phyloP scores from a whole-genome alignment of 768 basidiomycete species.

The Glaciozyma martinii region DNA sequence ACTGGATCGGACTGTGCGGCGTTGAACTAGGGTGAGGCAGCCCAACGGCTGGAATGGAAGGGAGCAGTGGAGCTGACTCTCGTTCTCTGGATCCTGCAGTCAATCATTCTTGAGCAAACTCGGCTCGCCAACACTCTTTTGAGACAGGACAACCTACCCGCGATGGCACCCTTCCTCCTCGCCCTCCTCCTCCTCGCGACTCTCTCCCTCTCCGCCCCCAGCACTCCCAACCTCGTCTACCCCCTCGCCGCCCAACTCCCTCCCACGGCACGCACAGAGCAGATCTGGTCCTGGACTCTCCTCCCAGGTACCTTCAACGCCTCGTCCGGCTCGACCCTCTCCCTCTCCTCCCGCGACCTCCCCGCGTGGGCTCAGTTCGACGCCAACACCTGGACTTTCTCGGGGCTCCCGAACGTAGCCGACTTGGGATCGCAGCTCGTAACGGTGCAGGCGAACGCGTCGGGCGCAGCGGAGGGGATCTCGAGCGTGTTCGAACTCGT shows the following conservation, averaged over 20 bases:
- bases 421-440: conserved; percentile 60
- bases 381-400: conserved; percentile 51
- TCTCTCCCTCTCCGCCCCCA: neutral
- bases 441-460: conserved; percentile 51
- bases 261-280: conserved; percentile 58
- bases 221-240: conserved; percentile 43
- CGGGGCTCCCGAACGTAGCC: conserved; percentile 54
- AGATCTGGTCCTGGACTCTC: conserved; percentile 62
- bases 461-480: conserved; percentile 45
- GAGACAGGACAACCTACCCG: too few species aligned
- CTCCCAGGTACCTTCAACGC: conserved; percentile 55
- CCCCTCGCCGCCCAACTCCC: conserved; percentile 68
- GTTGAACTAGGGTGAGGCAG: too few species aligned
- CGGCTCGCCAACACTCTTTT: too few species aligned
- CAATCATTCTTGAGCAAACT: too few species aligned
- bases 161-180: neutral
- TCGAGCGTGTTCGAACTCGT: conserved; percentile 43
- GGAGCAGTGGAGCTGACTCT: too few species aligned
- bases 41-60: too few species aligned
- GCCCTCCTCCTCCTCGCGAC: neutral
- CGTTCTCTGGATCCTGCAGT: too few species aligned
- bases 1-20: too few species aligned
- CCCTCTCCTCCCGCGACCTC: conserved; percentile 45
- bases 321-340: conserved; percentile 34
- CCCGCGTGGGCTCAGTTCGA: conserved; percentile 76